These are phyloP conservation scores for Colletotrichum noveboracense DNA, from an alignment of 2,329 filamentous ascomycete genomes.

Conservation along the genomic window DNA sequence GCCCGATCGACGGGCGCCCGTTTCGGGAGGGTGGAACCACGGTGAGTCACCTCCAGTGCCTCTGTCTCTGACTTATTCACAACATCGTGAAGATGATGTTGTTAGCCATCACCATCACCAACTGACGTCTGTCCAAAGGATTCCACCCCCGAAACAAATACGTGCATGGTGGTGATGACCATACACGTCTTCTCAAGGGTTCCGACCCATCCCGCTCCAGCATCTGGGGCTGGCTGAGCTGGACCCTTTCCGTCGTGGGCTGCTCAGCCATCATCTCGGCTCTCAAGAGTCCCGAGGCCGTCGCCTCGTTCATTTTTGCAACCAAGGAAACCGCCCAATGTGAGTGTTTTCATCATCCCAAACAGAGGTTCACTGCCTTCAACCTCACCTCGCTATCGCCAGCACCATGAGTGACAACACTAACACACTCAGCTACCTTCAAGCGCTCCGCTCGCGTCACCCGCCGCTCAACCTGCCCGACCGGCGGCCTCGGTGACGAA, in stretches of 20 bases:
- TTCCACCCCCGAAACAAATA: conserved; percentile 21
- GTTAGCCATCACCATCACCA: no score
- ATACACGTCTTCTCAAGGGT: conserved; percentile 33
- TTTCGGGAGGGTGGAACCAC: conserved; percentile 22
- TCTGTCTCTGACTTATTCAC: not conserved
- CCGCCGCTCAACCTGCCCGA: conserved; percentile 26
- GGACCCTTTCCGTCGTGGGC: conserved; percentile 47
- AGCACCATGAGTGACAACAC: not conserved
- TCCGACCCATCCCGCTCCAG: conserved; percentile 30
- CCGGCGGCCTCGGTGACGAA: conserved; percentile 31
- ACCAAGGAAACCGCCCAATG: not conserved
- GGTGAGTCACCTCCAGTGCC: not conserved
- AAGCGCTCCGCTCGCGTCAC: not conserved
- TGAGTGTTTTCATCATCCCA: not conserved
- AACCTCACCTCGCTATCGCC: not conserved
- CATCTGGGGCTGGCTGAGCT: conserved; percentile 45
- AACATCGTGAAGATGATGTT: not conserved
- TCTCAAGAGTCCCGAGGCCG: conserved; percentile 21
- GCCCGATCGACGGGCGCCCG: conserved; percentile 14
- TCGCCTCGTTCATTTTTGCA: conserved; percentile 6
- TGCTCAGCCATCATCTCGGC: conserved; percentile 34
- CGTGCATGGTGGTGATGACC: conserved; percentile 45
- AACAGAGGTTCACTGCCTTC: not conserved
- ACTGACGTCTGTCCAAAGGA: not conserved
- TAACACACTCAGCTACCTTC: not conserved